phyloP scores from a whole-genome alignment of 148 eudicot species.

The Cornus suecica region DNA sequence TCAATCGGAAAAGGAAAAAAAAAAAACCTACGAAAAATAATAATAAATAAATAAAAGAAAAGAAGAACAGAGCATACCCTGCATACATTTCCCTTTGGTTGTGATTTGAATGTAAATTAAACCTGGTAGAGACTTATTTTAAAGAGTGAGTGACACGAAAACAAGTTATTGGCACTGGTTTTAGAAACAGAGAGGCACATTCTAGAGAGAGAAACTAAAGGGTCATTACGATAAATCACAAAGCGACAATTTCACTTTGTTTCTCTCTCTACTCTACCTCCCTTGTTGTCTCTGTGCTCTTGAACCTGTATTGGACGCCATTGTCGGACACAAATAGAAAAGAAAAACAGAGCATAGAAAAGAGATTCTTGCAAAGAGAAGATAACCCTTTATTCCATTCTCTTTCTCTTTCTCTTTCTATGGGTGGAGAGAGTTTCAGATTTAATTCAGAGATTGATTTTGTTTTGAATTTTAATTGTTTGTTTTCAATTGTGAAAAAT shows the following conservation, averaged over 20 bases:
- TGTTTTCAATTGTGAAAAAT: neutral
- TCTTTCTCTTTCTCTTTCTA: neutral
- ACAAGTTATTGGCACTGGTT: slow-evolving; percentile 16
- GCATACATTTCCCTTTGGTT: neutral
- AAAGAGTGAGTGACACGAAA: slow-evolving; percentile 9
- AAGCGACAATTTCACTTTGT: slow-evolving; percentile 1
- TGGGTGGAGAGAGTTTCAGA: neutral
- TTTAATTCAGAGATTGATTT: neutral
- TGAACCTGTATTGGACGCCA: slow-evolving; percentile 5
- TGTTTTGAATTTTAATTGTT: neutral
- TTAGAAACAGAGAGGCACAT: slow-evolving; percentile 4
- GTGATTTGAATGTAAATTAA: neutral
- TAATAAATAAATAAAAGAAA: no score
- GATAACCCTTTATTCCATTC: slow-evolving; percentile 6
- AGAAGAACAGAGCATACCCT: no score
- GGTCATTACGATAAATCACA: neutral
- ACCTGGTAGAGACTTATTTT: neutral
- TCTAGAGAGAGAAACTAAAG: neutral
- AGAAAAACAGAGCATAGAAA: neutral
- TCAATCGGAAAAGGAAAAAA: neutral
- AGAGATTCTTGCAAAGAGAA: slow-evolving; percentile 19
- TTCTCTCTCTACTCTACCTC: neutral
- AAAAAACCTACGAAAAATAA: no score
- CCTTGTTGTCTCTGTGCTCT: neutral
- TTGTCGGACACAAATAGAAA: neutral